phyloP scores from a whole-genome alignment of 1,284 basidiomycete genomes.

The Cystobasidium pallidum region DNA sequence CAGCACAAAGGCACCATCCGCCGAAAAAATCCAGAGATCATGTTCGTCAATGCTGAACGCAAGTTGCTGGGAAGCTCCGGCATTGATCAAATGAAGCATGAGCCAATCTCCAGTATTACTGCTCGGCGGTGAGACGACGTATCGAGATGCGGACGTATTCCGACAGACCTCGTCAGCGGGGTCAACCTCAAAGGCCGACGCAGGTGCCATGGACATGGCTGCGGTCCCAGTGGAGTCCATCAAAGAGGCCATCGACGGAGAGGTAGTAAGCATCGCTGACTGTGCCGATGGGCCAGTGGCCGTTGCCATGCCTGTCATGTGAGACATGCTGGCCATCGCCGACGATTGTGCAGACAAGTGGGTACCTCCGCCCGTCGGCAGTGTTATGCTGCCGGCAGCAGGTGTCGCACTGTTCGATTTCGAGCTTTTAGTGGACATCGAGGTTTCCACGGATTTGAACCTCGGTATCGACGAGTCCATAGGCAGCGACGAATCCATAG shows the following conservation, averaged over 20 bases:
- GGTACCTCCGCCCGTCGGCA: conserved; percentile 12
- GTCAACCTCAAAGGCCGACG: conserved; percentile 6
- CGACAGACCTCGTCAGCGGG: conserved; percentile 11
- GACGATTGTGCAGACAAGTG: conserved; percentile 11
- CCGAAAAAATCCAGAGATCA: conserved; percentile 20
- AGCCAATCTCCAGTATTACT: conserved; percentile 17
- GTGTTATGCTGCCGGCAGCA: conserved; percentile 12
- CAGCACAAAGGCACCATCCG: conserved; percentile 21
- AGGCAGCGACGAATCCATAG: conserved; percentile 15
- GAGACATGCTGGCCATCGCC: conserved; percentile 24
- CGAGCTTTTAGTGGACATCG: conserved; percentile 15
- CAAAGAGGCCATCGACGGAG: conserved; percentile 15
- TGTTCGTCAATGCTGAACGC: conserved; percentile 25
- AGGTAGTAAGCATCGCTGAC: conserved; percentile 12
- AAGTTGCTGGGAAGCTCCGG: conserved; percentile 17
- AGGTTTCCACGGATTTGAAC: conserved; percentile 12
- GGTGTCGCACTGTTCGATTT: conserved; percentile 13
- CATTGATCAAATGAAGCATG: conserved; percentile 23
- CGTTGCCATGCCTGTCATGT: conserved; percentile 17
- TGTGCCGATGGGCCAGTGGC: conserved; percentile 10
- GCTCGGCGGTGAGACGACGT: conserved; percentile 13
- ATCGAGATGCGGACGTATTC: conserved; percentile 8
- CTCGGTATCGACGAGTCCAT: conserved; percentile 7
- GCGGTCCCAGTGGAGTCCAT: conserved; percentile 13
- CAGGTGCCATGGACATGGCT: conserved; percentile 11